Conservation (phyloP, 495 filamentous ascomycete genomes). For the Daldinia grandis region DNA sequence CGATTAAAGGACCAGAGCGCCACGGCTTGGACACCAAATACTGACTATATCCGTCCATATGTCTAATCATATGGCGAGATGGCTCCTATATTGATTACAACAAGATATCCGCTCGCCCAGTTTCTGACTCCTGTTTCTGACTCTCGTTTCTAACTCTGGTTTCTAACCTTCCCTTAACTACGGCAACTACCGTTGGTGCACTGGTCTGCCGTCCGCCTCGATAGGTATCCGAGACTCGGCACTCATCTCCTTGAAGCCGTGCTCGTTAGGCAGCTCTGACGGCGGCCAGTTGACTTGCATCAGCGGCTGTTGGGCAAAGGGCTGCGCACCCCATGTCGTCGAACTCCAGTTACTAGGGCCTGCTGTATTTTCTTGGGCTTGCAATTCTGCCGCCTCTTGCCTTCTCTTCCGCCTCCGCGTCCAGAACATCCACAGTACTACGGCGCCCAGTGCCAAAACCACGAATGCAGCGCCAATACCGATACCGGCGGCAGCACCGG, state of each 20-base stretch:
- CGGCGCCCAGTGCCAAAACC: slow-evolving; percentile 10
- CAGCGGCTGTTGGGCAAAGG: background rate
- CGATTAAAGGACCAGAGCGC: background rate
- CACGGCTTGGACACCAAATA: background rate
- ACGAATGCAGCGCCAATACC: slow-evolving; percentile 20
- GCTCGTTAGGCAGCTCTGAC: slow-evolving; percentile 11
- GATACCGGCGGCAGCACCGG: slow-evolving; percentile 22
- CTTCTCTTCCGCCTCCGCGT: slow-evolving; percentile 18
- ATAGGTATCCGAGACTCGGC: slow-evolving; percentile 10
- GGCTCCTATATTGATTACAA: background rate
- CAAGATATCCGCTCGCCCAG: background rate
- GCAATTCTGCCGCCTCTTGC: background rate
- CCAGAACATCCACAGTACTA: slow-evolving; percentile 25
- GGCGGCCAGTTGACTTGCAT: slow-evolving; percentile 26
- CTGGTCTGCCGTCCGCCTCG: slow-evolving; percentile 12
- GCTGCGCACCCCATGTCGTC: slow-evolving; percentile 10
- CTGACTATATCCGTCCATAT: background rate
- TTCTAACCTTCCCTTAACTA: background rate
- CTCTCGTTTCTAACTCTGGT: no score
- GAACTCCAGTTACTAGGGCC: slow-evolving; percentile 3
- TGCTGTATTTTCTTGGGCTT: background rate
- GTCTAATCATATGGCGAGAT: background rate
- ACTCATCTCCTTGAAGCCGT: slow-evolving; percentile 21
- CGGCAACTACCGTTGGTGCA: slow-evolving; percentile 2
- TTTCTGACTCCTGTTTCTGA: no score